These are phyloP conservation scores for Euphrasia confusa DNA, from an alignment of 257 asterid genomes.

Conservation along the genomic window DNA sequence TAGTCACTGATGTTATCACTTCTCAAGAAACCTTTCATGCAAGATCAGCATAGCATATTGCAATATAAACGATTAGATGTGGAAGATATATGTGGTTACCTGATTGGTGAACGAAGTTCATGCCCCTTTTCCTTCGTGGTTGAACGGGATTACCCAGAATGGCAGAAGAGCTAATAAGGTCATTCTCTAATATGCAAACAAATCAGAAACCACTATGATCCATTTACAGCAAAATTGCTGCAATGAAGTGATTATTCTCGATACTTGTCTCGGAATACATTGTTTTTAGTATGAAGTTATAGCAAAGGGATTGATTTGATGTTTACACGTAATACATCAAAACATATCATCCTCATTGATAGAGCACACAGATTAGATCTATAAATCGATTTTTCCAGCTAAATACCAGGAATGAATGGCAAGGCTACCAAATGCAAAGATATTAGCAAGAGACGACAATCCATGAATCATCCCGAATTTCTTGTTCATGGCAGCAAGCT, in stretches of 20 bases:
- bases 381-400: slow-evolving; percentile 70
- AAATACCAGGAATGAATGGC: slow-evolving; percentile 96
- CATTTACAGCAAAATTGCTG: too few relatives aligned
- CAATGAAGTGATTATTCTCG: slow-evolving; percentile 21
- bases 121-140: too few relatives aligned
- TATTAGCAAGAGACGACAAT: slow-evolving; percentile 89
- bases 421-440: slow-evolving; percentile 80
- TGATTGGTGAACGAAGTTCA: too few relatives aligned
- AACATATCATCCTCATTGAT: slow-evolving; percentile 12
- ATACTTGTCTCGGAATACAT: slow-evolving; percentile 24
- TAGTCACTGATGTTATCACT: too few relatives aligned
- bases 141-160: too few relatives aligned
- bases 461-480: slow-evolving; percentile 98
- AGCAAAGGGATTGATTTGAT: slow-evolving; percentile 6
- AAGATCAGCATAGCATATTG: too few relatives aligned
- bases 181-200: too few relatives aligned
- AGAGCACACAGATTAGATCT: slow-evolving; percentile 27
- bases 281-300: slow-evolving; percentile 9
- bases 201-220: too few relatives aligned
- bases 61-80: too few relatives aligned
- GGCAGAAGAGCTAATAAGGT: too few relatives aligned
- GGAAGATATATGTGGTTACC: too few relatives aligned
- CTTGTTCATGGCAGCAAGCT: slow-evolving; percentile 96
- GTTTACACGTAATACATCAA: slow-evolving; percentile 22
- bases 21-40: too few relatives aligned